Conservation (phyloP, 2,329 filamentous ascomycete genomes). For the Colletotrichum paranaense region DNA sequence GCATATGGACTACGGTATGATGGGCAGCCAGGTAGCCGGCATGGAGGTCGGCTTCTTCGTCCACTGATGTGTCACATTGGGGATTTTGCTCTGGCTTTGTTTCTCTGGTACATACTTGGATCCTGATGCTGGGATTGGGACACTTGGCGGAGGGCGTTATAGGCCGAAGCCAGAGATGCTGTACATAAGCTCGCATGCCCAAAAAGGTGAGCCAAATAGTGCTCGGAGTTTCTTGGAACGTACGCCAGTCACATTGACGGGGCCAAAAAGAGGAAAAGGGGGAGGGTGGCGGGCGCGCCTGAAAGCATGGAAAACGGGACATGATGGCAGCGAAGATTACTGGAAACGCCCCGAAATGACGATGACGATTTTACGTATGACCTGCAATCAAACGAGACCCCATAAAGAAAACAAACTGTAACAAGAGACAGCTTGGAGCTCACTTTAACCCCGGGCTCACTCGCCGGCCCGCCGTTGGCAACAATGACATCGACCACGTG, state of each 20-base stretch:
- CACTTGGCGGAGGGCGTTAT: not conserved
- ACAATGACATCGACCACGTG: not conserved
- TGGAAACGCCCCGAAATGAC: constrained; percentile 31
- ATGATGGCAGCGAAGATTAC: constrained; percentile 20
- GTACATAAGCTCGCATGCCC: not conserved
- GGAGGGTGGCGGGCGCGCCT: not conserved
- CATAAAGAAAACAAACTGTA: not conserved
- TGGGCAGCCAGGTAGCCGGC: constrained; percentile 47
- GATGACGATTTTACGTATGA: not conserved
- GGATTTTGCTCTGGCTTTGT: not conserved
- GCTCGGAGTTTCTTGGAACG: constrained; percentile 3
- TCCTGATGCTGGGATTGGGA: not conserved
- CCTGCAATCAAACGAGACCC: not conserved
- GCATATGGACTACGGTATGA: constrained; percentile 51
- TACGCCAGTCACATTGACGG: constrained; percentile 11
- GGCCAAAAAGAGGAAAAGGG: not conserved
- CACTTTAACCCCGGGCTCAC: not conserved
- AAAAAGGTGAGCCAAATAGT: not conserved
- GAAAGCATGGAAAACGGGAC: constrained; percentile 7
- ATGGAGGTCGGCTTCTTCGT: constrained; percentile 58
- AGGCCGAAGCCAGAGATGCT: not conserved
- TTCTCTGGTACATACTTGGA: constrained; percentile 3
- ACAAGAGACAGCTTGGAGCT: not conserved
- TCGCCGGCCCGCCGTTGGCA: not conserved
- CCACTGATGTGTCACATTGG: constrained; percentile 44